A percentile compares a stretch with the other conserved stretches of the same genome.
Conservation (phyloP, 2,329 filamentous ascomycete species). For the Fusarium stilboides region DNA sequence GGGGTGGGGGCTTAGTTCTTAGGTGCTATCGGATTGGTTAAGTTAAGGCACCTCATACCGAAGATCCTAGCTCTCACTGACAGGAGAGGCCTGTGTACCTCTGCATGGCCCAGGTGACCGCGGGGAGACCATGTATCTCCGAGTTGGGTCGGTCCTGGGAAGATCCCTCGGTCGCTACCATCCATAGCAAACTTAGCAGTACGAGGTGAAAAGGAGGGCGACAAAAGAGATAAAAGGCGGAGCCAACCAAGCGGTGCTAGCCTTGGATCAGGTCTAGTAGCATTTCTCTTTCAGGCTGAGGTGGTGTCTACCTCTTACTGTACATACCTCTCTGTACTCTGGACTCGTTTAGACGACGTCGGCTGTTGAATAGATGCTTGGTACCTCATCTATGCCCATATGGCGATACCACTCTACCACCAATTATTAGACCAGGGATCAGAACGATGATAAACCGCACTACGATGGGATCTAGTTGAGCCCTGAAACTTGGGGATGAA, state of each 20-base stretch:
- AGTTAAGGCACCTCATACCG: not conserved
- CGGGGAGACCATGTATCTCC: slow-evolving; percentile 36
- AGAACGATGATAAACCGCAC: slow-evolving; percentile 15
- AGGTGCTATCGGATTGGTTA: slow-evolving; percentile 5
- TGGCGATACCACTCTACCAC: slow-evolving; percentile 23
- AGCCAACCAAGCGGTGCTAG: slow-evolving; percentile 36
- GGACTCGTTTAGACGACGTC: not conserved
- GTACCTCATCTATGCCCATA: slow-evolving; percentile 8
- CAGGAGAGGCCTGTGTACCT: slow-evolving; percentile 26
- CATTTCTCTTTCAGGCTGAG: slow-evolving; percentile 28
- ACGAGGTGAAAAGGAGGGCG: slow-evolving; percentile 42
- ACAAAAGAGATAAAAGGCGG: slow-evolving; percentile 46
- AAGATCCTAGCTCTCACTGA: slow-evolving; percentile 30
- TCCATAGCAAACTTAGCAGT: slow-evolving; percentile 12
- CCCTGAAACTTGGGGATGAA: slow-evolving; percentile 38
- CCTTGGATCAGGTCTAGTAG: slow-evolving; percentile 33
- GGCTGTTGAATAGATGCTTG: not conserved
- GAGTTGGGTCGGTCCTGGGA: slow-evolving; percentile 33
- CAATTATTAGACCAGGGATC: not conserved
- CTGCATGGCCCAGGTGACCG: slow-evolving; percentile 8
- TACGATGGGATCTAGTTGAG: slow-evolving; percentile 20
- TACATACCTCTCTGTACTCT: not conserved
- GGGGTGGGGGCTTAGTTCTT: slow-evolving; percentile 16
- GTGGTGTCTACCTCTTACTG: slow-evolving; percentile 15
- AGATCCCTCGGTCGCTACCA: slow-evolving; percentile 39